Evolutionary conservation across 352 stramenopile species (phyloP), one percentile per base, ranked within the genome.

Genomic region (Globisporangium viniferum): DNA sequence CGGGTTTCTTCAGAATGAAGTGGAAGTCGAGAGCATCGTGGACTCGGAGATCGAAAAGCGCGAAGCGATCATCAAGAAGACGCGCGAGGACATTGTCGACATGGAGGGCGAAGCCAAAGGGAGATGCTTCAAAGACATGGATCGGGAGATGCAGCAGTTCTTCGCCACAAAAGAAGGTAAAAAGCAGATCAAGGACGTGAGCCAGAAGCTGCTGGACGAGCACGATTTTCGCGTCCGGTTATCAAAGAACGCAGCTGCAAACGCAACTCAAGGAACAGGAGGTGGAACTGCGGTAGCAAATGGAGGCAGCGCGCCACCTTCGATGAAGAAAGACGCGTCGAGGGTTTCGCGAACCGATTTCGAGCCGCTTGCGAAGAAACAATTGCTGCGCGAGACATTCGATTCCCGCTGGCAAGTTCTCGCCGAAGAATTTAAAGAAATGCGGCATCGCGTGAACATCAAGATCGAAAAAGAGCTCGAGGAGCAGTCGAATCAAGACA

Each of bases 211-310:
- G 12, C 62, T 91, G 15, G 88, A 97, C 48, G 88, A 97, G 64
- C 80, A 92, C 49, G 80, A 93, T n/a, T 96, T 97, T 62, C 87
- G 84, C 5, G 69, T 86, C 2, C 79, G 90, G 31, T 72, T 97
- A 15, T 88, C 84, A 2, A 80, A 84, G 73, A 79, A 22, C 18
- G 57, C 41, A 7, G 60, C 46, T 15, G 53, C 64, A 2, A 73
- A 55, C 24, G 68, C 53, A 8, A 22, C 44, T 20, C 18, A 56
- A 58, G n/a, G 36, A 22, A 5, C 20, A 53, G 41, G 12, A n/a
- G 9, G 24, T 15, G 14, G 20, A 35, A 8, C 18, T 29, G 18
- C 20, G 9, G 29, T 48, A 36, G 10, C 39, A 4, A 58, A 14
- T 46, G 55, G 46, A 20, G 60, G 56, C 48, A 51, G 12, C n/a